Base-by-base conservation (phyloP, 2,329 filamentous ascomycete genomes). In the Xylaria sp. region DNA sequence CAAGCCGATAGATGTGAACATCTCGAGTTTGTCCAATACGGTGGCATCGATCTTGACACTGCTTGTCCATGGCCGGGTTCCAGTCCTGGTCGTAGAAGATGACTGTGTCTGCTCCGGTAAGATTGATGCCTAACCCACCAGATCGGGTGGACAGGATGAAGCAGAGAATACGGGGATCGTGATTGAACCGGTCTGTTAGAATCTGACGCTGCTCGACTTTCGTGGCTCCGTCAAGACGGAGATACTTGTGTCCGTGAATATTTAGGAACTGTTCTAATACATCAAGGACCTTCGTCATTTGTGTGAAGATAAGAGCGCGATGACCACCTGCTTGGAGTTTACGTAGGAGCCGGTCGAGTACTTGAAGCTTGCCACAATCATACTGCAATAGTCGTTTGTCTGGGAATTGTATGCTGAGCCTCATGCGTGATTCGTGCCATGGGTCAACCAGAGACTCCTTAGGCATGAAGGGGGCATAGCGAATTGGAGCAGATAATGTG, bases 61-160 rank as follows among this genome's bases (percentile, higher is more conserved):
- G 96, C 81, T 97, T 97, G 83, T 99, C 96, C 96, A 99, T 99
- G 61, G 97, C 96, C 0, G 96, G 96, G 76, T 99, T 99, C 97
- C 97, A 99, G 79, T 99, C 96, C 68, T 98, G 90, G 77, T 99
- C 96, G 81, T 98, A 99, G 81, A 99, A 99, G 73, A 99, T 98
- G 76, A 99, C 96, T 0, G 94, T 97, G 79, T 98, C 96, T 5
- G 96, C 96, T 58, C 96, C 96, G 0, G 95, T 98, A 52, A 99
- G 86, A 76, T 99, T 99, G 83, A 99, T 97, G 66, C 96, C 96
- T 0, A 99, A 85, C 64, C 96, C 96, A 73, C 96, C 96, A 0
- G 96, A 98, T 66, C 96, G 90, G 59, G 94, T 97, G 0, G 95
- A 98, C 5, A 99, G 83, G 75, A 99, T 99, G 83, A 99, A 99